Conservation (phyloP, 805 yeast species). For the Candida palmyrensis region DNA sequence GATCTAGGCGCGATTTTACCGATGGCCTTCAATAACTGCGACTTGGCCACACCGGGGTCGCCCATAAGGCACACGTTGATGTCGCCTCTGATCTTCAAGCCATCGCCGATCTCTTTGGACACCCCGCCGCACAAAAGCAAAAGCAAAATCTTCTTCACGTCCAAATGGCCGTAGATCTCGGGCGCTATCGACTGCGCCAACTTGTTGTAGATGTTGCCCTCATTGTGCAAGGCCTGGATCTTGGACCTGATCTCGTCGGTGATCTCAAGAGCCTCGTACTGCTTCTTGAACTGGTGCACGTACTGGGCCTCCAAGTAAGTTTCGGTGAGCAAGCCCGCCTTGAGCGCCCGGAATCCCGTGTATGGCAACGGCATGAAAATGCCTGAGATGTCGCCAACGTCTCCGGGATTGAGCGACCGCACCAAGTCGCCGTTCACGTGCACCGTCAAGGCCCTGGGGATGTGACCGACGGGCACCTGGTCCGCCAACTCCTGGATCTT, state of each 20-base stretch:
- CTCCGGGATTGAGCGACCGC: slow-evolving; percentile 88
- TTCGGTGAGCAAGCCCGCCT: slow-evolving; percentile 91
- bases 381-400: slow-evolving; percentile 88
- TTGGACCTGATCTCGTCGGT: slow-evolving; percentile 51
- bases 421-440: slow-evolving; percentile 93
- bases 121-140: slow-evolving; percentile 91
- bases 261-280: slow-evolving; percentile 62
- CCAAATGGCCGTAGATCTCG: slow-evolving; percentile 91
- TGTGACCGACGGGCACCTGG: slow-evolving; percentile 98
- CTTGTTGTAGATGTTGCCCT: slow-evolving; percentile 73
- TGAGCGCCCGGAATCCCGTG: slow-evolving; percentile 89
- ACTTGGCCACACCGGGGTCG: slow-evolving; percentile 99
- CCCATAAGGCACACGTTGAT: slow-evolving; percentile 96
- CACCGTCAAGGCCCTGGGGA: slow-evolving; percentile 80
- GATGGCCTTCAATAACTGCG: slow-evolving; percentile 88
- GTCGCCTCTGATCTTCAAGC: slow-evolving; percentile 96
- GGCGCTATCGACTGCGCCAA: slow-evolving; percentile 93
- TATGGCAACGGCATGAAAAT: slow-evolving; percentile 91
- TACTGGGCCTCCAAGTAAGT: slow-evolving; percentile 87
- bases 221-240: slow-evolving; percentile 48
- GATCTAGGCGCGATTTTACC: slow-evolving; percentile 93
- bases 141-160: slow-evolving; percentile 86
- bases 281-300: slow-evolving; percentile 83
- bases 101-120: slow-evolving; percentile 91
- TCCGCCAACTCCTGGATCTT: slow-evolving; percentile 90